These are phyloP conservation scores for Posidonia australis DNA, from an alignment of 106 monocot genomes.

Conservation along the genomic window DNA sequence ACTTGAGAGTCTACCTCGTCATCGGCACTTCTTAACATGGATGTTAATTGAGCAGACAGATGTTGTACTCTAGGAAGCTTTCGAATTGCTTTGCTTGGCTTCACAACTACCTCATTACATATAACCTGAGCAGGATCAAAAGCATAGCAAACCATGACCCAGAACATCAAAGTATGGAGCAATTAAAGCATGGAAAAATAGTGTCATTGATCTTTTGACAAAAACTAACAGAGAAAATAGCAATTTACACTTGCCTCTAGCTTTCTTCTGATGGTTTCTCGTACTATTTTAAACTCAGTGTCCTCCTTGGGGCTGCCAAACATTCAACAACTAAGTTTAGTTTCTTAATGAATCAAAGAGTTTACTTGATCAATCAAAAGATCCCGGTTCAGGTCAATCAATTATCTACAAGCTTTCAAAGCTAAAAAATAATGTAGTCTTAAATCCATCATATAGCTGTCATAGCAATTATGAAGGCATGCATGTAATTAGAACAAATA, in stretches of 20 bases:
- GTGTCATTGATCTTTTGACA: neutral
- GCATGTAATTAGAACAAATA: too few species aligned
- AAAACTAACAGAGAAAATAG: neutral
- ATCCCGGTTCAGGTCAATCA: too few species aligned
- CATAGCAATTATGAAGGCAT: too few species aligned
- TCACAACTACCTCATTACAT: constrained; percentile 50
- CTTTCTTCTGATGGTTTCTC: constrained; percentile 85
- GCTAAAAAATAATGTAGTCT: too few species aligned
- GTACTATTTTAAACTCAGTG: constrained; percentile 66
- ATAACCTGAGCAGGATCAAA: constrained; percentile 33
- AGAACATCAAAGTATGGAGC: too few species aligned
- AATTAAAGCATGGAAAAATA: neutral
- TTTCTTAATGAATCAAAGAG: neutral
- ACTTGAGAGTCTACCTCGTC: constrained; percentile 49
- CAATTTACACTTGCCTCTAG: constrained; percentile 57
- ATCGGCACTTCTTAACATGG: constrained; percentile 57
- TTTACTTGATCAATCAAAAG: too few species aligned
- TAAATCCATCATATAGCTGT: too few species aligned
- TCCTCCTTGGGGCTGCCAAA: constrained; percentile 74
- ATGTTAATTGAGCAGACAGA: constrained; percentile 58
- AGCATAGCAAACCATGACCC: neutral
- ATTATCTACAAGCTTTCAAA: too few species aligned
- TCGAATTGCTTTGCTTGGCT: constrained; percentile 59
- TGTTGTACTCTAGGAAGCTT: constrained; percentile 94
- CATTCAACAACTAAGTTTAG: constrained; percentile 1